Conservation (phyloP, 2,329 filamentous ascomycete genomes). For the Purpureocillium lavendulum region DNA sequence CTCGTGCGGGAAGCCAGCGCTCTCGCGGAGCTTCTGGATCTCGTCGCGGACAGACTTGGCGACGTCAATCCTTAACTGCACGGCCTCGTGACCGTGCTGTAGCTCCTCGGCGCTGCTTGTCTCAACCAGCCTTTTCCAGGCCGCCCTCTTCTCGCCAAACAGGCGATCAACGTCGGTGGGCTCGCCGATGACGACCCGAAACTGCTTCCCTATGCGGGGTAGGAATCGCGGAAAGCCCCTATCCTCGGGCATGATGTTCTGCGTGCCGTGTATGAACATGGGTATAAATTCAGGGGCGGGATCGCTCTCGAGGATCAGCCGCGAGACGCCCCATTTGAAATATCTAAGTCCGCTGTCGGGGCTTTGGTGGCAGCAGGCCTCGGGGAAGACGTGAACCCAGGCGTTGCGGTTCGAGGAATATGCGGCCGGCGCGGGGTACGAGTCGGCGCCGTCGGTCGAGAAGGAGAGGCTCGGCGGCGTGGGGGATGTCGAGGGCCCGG, state of each 20-base stretch:
- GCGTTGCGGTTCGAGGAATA: slow-evolving; percentile 61
- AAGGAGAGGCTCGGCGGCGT: slow-evolving; percentile 40
- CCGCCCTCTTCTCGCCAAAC: slow-evolving; percentile 68
- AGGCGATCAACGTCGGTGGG: slow-evolving; percentile 62
- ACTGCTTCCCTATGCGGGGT: slow-evolving; percentile 62
- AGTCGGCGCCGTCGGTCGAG: slow-evolving; percentile 58
- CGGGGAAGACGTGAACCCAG: slow-evolving; percentile 95
- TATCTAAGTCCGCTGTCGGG: slow-evolving; percentile 75
- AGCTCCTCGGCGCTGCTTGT: slow-evolving; percentile 31
- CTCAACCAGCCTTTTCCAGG: slow-evolving; percentile 63
- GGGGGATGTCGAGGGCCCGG: slow-evolving; percentile 42
- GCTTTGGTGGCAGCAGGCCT: slow-evolving; percentile 89
- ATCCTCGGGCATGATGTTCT: slow-evolving; percentile 80
- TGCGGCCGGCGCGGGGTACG: slow-evolving; percentile 62
- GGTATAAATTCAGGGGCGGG: slow-evolving; percentile 83
- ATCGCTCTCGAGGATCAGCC: slow-evolving; percentile 82
- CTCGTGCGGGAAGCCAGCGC: slow-evolving; percentile 62
- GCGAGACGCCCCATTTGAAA: slow-evolving; percentile 95
- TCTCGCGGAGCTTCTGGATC: slow-evolving; percentile 67
- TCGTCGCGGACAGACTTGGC: slow-evolving; percentile 70
- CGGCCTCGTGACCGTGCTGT: slow-evolving; percentile 50
- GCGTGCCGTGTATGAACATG: slow-evolving; percentile 88
- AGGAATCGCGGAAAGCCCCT: slow-evolving; percentile 72
- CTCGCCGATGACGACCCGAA: slow-evolving; percentile 73
- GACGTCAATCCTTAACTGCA: slow-evolving; percentile 64